Evolutionary conservation across 306 rosid genomes (phyloP), one percentile per base, ranked within the genome.

Genomic region (Rubus parviflorus): DNA sequence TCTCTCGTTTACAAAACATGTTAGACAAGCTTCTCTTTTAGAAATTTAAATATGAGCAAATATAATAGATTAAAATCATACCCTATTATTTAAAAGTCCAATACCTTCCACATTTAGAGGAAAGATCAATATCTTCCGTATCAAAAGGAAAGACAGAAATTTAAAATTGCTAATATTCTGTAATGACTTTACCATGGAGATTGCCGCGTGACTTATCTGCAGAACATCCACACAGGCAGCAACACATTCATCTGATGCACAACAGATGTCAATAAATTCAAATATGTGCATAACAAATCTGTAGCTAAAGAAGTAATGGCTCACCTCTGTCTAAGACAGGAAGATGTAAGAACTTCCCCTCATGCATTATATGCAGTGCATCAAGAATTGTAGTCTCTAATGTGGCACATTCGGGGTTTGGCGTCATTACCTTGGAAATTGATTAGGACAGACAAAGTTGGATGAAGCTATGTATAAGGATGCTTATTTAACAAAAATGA

Each of bases 281-380:
- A 75, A 62, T 6, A 42, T 12, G 23, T 60, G 23, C 52, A 37
- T 13, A 49, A 45, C 22, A 57, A 17, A 22, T 61, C 30, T 7
- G 58, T 81, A 37, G 52, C 73, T 51, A 38, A 72, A 75, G 75
- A 80, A 65, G 80, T 70, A 75, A 80, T 77, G 76, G 1, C 81
- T 88, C 79, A 95, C 98, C 92, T 86, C 67, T 85, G 85, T 92
- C 97, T 81, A 95, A 23, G 37, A 95, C 97, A 52, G 98, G 98
- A 92, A 95, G 98, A 86, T 95, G 93, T 63, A 95, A 89, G 86
- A 90, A 95, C 85, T 89, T 95, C 81, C 97, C 96, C 49, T 90
- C 93, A 79, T 95, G 97, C 98, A 95, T 92, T 85, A 88, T 84
- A 71, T 95, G 98, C 79, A 95, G 86, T 4, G 98, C 96, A 38